Conservation (phyloP, 1,284 basidiomycete species). For the Schizophyllum commune region DNA sequence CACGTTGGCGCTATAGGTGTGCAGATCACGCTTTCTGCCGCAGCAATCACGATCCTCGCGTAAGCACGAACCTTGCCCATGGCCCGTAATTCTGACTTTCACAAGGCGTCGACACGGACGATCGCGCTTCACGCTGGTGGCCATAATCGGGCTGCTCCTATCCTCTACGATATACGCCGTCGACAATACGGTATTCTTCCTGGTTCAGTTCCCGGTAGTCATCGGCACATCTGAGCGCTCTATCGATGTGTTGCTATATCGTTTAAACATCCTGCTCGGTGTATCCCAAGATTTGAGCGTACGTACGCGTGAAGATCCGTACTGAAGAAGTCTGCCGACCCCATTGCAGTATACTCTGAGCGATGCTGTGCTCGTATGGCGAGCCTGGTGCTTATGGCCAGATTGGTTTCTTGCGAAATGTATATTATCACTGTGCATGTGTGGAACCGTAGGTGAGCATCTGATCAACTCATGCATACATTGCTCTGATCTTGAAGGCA, state of each 20-base stretch:
- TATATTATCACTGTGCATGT: neutral
- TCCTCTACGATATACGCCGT: neutral
- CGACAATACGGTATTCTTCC: neutral
- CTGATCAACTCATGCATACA: neutral
- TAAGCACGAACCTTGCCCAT: neutral
- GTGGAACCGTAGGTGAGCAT: neutral
- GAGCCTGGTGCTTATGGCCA: neutral
- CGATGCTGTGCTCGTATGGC: neutral
- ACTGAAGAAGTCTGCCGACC: no score
- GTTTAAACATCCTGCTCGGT: neutral
- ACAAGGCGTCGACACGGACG: neutral
- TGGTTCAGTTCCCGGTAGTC: neutral
- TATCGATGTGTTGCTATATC: neutral
- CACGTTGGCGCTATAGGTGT: neutral
- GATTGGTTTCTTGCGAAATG: neutral
- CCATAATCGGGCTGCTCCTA: neutral
- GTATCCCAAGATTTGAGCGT: neutral
- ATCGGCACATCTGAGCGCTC: neutral
- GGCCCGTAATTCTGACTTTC: neutral
- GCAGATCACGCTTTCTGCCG: neutral
- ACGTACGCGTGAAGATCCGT: no score
- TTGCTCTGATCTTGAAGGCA: no score
- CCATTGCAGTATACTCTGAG: neutral
- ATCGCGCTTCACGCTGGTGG: neutral
- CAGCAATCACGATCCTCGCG: neutral